phyloP scores from a whole-genome alignment of 768 basidiomycete genomes.

The Inosperma sp. region DNA sequence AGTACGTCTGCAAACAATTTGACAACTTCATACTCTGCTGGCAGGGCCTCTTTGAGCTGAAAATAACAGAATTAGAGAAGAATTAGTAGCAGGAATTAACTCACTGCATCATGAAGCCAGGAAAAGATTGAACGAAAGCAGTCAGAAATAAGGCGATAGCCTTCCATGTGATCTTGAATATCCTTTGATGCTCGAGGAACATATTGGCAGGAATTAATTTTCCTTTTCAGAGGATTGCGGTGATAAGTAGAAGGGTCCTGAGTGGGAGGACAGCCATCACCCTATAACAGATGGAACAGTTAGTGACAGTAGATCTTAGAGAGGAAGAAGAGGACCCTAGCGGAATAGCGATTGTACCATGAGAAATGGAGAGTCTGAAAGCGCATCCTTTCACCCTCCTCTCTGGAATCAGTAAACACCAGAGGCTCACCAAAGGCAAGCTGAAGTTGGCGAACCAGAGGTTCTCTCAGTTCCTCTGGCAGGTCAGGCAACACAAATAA shows the following conservation, averaged over 20 bases:
- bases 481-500: background rate
- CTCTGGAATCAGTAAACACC: background rate
- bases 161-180: background rate
- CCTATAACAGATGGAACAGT: background rate
- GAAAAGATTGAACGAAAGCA: background rate
- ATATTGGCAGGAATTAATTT: background rate
- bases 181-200: background rate
- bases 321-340: background rate
- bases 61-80: no score
- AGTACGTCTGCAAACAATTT: conserved; percentile 15
- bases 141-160: background rate
- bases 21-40: conserved; percentile 9
- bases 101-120: background rate
- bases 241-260: background rate
- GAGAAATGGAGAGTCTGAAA: background rate
- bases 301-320: background rate
- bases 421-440: background rate
- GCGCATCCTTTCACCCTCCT: background rate
- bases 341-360: background rate
- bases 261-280: background rate
- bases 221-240: background rate
- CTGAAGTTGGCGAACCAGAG: background rate
- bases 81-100: no score
- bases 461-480: background rate
- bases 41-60: conserved; percentile 23